phyloP scores from a whole-genome alignment of 164 flowering plant genomes.

The Umbilicus rupestris region DNA sequence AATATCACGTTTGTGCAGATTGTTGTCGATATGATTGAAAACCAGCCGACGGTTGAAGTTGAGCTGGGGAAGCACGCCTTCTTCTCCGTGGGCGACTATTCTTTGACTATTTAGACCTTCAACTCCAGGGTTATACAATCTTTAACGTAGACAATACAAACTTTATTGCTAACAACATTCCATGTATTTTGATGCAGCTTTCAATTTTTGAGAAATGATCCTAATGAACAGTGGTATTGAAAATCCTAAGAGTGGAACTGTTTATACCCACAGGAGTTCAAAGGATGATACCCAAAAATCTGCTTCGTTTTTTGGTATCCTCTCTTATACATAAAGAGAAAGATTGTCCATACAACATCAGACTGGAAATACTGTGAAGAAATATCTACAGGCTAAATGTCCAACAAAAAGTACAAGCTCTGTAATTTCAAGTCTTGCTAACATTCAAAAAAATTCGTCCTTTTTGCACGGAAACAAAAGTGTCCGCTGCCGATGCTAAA shows the following conservation, averaged over 20 bases:
- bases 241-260: too few relatives aligned
- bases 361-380: neutral
- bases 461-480: neutral
- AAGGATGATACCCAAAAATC: too few relatives aligned
- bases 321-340: too few relatives aligned
- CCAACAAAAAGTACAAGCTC: neutral
- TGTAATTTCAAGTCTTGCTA: too few relatives aligned
- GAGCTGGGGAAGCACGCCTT: slow-evolving; percentile 44
- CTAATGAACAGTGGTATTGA: too few relatives aligned
- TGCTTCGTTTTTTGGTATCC: too few relatives aligned
- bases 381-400: neutral
- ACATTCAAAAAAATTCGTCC: neutral
- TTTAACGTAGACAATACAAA: too few relatives aligned
- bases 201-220: too few relatives aligned
- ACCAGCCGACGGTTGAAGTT: slow-evolving; percentile 42
- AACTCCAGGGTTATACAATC: too few relatives aligned
- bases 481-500: neutral
- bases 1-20: slow-evolving; percentile 27
- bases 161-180: too few relatives aligned
- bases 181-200: too few relatives aligned
- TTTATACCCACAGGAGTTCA: too few relatives aligned
- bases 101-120: neutral
- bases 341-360: neutral
- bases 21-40: slow-evolving; percentile 44
- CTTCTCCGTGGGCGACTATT: slow-evolving; percentile 51